Base-by-base conservation (phyloP, 2,329 filamentous ascomycete genomes). In the Pseudogymnoascus sp. region DNA sequence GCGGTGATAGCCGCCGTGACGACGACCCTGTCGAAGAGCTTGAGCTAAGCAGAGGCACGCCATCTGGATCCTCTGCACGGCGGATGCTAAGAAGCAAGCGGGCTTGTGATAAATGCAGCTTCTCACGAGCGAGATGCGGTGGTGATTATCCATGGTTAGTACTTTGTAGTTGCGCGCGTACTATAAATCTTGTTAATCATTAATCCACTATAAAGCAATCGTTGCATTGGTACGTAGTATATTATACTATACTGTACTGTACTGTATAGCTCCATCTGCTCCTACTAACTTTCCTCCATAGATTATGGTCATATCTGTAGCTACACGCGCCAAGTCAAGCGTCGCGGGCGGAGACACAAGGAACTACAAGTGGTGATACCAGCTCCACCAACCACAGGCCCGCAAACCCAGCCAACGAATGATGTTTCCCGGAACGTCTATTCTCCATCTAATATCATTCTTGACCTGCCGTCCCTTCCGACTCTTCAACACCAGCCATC, bases 101-200 rank as follows among this genome's bases (percentile, higher is more conserved):
- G 54, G 74, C 73, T 11, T 75, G 74, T 57, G 73, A 75, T 64
- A 70, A 71, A 35, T 75, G 74, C 67, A 77, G 73, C 59, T 65
- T 68, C 5, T 77, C 75, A 2, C 70, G 76, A 61, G 75, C 74
- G 4, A 70, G 77, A 37, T 79, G 77, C 62, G 74, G 78, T 64
- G 77, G 77, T 18, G 69, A 74, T 58, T 65, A 61, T 28, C 73
- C 73, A 41, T 78, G 73, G 76, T 78, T 64, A 72, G 74, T 68
- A 16, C 7, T 25, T 20, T 43, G 16, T 20, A 11, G n/a, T 22
- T 39, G 20, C 9, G 14, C 12, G 8, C 4, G 11, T 38, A 37
- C 16, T 20, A 12, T 22, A 22, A 22, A 38, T 16, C 20, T 38
- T 59, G 33, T 22, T 30, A n/a, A 22, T 9, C 39, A 22, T 25